phyloP scores from a whole-genome alignment of 495 filamentous ascomycete genomes.

The Penicillium steckii region DNA sequence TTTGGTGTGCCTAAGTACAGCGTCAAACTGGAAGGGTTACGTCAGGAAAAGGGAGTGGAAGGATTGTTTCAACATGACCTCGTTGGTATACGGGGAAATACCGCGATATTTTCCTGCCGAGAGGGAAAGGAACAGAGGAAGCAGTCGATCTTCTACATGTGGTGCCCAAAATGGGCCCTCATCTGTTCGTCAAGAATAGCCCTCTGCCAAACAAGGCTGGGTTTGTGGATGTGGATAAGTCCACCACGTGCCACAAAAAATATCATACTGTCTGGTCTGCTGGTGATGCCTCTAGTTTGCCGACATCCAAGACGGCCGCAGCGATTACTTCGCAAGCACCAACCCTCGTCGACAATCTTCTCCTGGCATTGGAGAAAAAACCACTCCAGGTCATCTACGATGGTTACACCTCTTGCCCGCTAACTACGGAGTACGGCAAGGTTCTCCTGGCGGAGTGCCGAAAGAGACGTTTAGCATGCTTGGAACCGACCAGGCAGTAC shows the following conservation, averaged over 20 bases:
- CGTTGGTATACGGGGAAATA: slow-evolving; percentile 57
- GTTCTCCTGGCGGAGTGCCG: slow-evolving; percentile 66
- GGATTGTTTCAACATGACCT: slow-evolving; percentile 67
- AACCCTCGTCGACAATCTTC: slow-evolving; percentile 56
- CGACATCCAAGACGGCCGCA: slow-evolving; percentile 67
- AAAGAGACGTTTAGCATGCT: slow-evolving; percentile 68
- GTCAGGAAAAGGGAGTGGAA: slow-evolving; percentile 61
- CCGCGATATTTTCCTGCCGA: slow-evolving; percentile 49
- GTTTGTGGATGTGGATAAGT: slow-evolving; percentile 63
- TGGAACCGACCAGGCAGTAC: slow-evolving; percentile 57
- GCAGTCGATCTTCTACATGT: slow-evolving; percentile 60
- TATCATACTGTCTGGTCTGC: slow-evolving; percentile 67
- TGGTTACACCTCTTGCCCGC: slow-evolving; percentile 68
- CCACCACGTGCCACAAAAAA: slow-evolving; percentile 58
- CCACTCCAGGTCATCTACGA: slow-evolving; percentile 53
- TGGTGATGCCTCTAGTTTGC: slow-evolving; percentile 66
- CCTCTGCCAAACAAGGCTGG: slow-evolving; percentile 58
- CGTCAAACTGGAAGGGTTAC: slow-evolving; percentile 57
- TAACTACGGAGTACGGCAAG: slow-evolving; percentile 63
- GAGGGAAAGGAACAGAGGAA: slow-evolving; percentile 45
- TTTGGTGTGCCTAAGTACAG: slow-evolving; percentile 71
- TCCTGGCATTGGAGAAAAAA: slow-evolving; percentile 54
- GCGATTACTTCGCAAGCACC: slow-evolving; percentile 64
- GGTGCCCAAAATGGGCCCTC: slow-evolving; percentile 61
- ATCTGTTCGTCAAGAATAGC: slow-evolving; percentile 58